A percentile compares a stretch with the other conserved stretches of the same genome.
Evolutionary conservation across 805 yeast genomes (phyloP).

Genomic region (Monosporozyma servazzii): DNA sequence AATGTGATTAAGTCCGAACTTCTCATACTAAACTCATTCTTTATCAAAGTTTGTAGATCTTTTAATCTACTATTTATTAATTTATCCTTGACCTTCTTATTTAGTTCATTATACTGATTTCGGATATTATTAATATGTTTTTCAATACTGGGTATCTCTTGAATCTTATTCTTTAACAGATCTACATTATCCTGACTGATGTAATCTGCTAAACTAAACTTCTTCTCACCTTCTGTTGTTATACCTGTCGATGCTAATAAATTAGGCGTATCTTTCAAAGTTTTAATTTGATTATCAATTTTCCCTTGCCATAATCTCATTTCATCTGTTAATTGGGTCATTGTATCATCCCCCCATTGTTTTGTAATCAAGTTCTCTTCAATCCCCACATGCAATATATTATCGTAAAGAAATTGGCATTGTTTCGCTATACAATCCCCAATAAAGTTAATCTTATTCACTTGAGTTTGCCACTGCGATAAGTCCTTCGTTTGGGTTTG

Average conservation of each 20-base stretch:
- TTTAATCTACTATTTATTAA: constrained; percentile 10
- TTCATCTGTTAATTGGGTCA: constrained; percentile 15
- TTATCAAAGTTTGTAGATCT: constrained; percentile 12
- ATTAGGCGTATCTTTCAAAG: constrained; percentile 31
- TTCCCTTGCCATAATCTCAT: constrained; percentile 26
- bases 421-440: constrained; percentile 41
- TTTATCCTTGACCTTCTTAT: constrained; percentile 22
- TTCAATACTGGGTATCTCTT: constrained; percentile 26
- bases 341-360: constrained; percentile 16
- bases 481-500: constrained; percentile 21
- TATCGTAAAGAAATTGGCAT: constrained; percentile 32
- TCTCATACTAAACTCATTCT: constrained; percentile 17
- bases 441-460: constrained; percentile 38
- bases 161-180: constrained; percentile 23
- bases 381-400: constrained; percentile 25
- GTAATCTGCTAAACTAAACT: constrained; percentile 35
- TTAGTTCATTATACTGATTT: constrained; percentile 23
- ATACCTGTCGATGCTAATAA: constrained; percentile 19
- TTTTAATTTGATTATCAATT: constrained; percentile 28
- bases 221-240: constrained; percentile 8
- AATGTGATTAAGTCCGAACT: constrained; percentile 15
- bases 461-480: constrained; percentile 33
- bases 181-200: constrained; percentile 35
- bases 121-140: constrained; percentile 26
- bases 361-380: constrained; percentile 22